These are phyloP conservation scores for Endothia cerciana DNA, from an alignment of 2,329 filamentous ascomycete species.

Conservation along the genomic window DNA sequence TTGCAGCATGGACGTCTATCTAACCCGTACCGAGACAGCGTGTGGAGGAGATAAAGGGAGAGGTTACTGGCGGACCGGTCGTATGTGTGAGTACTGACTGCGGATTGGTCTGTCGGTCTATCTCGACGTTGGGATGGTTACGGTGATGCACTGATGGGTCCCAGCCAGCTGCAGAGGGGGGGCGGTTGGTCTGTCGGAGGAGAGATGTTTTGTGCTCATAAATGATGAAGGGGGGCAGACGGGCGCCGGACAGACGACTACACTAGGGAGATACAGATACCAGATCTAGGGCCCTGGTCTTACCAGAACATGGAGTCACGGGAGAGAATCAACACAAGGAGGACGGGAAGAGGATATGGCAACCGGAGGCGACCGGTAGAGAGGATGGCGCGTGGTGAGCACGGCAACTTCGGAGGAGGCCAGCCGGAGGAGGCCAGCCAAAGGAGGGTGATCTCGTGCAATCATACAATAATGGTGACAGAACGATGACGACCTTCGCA, in stretches of 20 bases:
- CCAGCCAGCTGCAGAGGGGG: background rate
- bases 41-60: background rate
- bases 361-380: background rate
- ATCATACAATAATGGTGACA: background rate
- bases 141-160: background rate
- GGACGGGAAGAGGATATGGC: background rate
- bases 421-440: too few relatives aligned
- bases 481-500: background rate
- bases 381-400: background rate
- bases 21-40: background rate
- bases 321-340: background rate
- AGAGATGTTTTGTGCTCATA: too few relatives aligned
- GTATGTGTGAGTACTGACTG: background rate
- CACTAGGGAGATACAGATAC: background rate
- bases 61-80: background rate
- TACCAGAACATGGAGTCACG: background rate
- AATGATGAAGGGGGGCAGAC: background rate
- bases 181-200: background rate
- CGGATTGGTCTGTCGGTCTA: constrained; percentile 2
- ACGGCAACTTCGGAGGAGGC: background rate
- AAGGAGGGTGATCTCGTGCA: too few relatives aligned
- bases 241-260: background rate
- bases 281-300: background rate
- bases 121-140: background rate
- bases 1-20: background rate